Percentiles rank a stretch among this genome's conserved stretches.
These are phyloP conservation scores for Syncephalastrum sp. DNA, from an alignment of 371 early-diverging fungal genomes.

Conservation along the genomic window DNA sequence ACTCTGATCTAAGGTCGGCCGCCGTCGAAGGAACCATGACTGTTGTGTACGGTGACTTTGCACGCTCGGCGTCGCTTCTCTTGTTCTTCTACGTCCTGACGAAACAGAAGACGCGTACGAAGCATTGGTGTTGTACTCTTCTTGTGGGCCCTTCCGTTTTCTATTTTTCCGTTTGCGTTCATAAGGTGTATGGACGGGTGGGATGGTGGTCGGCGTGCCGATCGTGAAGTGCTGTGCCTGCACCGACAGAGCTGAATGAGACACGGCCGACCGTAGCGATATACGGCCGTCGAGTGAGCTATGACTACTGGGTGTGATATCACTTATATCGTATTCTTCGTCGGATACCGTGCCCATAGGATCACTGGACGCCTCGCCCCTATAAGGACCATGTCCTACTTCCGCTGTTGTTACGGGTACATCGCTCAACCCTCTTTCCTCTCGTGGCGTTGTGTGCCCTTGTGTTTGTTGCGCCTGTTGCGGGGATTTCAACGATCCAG, in stretches of 20 bases:
- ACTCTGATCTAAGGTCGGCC: conserved; percentile 14
- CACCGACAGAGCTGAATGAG: conserved; percentile 16
- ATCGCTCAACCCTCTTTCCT: not conserved
- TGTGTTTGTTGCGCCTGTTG: not conserved
- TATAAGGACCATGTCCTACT: too few relatives aligned
- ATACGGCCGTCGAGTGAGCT: not conserved
- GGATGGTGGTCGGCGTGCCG: conserved; percentile 20
- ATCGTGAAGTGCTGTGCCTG: conserved; percentile 16
- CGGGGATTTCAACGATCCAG: not conserved
- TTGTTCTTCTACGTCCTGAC: conserved; percentile 2
- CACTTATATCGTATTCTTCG: too few relatives aligned
- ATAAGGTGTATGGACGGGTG: conserved; percentile 1
- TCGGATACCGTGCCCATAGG: too few relatives aligned
- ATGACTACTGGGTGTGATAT: not conserved
- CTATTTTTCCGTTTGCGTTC: not conserved
- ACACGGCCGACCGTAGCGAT: conserved; percentile 17
- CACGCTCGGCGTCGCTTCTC: not conserved
- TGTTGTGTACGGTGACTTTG: conserved; percentile 5
- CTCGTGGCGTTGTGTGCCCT: not conserved
- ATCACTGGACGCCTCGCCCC: too few relatives aligned
- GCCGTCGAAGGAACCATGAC: conserved; percentile 2
- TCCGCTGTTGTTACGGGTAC: too few relatives aligned
- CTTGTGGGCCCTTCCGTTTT: too few relatives aligned
- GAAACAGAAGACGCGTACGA: not conserved
- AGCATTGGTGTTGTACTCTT: not conserved